These are phyloP conservation scores for Botrytis sinoallii DNA, from an alignment of 2,329 filamentous ascomycete genomes.

Conservation along the genomic window DNA sequence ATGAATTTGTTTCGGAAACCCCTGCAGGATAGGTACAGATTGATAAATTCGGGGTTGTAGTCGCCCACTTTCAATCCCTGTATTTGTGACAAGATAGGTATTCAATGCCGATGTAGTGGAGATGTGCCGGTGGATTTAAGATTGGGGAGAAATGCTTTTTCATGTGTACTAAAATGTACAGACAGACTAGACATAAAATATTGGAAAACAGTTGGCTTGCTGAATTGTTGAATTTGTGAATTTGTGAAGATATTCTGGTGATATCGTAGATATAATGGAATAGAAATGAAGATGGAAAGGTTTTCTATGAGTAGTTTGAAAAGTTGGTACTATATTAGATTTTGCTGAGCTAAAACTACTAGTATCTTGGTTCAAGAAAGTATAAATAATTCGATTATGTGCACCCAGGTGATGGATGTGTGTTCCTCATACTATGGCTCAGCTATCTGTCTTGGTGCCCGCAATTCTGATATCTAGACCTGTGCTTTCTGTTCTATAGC, in stretches of 20 bases:
- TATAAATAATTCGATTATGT: neutral
- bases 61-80: neutral
- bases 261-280: neutral
- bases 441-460: neutral
- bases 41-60: neutral
- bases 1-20: neutral
- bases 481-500: neutral
- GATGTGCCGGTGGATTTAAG: neutral
- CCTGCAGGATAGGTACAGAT: neutral
- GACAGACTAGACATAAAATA: neutral
- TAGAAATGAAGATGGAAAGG: neutral
- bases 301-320: neutral
- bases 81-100: slow-evolving; percentile 7
- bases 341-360: neutral
- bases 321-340: neutral
- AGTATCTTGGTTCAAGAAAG: neutral
- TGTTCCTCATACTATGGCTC: neutral
- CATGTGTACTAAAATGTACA: neutral
- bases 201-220: neutral
- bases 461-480: neutral
- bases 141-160: neutral
- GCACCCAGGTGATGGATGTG: neutral
- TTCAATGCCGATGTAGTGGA: slow-evolving; percentile 12
- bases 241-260: neutral
- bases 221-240: neutral